phyloP scores from a whole-genome alignment of 331 rosid species.

The Malus hybrid region DNA sequence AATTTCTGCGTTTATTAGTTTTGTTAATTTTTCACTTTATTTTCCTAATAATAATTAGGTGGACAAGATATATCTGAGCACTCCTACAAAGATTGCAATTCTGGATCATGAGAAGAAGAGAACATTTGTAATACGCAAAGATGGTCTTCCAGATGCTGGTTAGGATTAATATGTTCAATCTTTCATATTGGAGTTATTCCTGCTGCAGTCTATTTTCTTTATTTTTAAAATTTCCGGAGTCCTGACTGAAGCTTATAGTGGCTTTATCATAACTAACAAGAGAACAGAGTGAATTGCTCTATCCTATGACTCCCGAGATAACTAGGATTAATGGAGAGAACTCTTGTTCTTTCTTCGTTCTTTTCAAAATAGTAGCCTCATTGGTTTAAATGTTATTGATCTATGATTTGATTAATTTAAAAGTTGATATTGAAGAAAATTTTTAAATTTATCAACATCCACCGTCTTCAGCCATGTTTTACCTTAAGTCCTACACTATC shows the following conservation, averaged over 20 bases:
- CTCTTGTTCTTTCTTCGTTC: too few relatives aligned
- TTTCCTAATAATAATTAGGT: conserved; percentile 28
- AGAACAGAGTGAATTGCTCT: too few relatives aligned
- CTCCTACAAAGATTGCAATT: conserved; percentile 86
- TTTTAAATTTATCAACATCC: too few relatives aligned
- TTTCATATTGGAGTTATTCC: neutral
- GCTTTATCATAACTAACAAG: too few relatives aligned
- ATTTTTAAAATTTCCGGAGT: neutral
- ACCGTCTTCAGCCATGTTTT: too few relatives aligned
- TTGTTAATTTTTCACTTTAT: neutral
- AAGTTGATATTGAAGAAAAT: too few relatives aligned
- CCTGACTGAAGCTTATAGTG: neutral
- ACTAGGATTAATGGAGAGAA: too few relatives aligned
- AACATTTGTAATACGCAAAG: conserved; percentile 79
- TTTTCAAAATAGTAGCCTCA: too few relatives aligned
- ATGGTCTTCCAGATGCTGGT: conserved; percentile 96
- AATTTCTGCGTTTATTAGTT: neutral
- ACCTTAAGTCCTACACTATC: too few relatives aligned
- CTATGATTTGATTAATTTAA: too few relatives aligned
- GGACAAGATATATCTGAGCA: conserved; percentile 76
- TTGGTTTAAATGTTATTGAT: too few relatives aligned
- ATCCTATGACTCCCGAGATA: too few relatives aligned
- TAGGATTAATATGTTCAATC: conserved; percentile 8
- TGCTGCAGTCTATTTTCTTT: neutral
- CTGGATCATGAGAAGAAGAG: conserved; percentile 89